These are phyloP conservation scores for Alternaria brassicae DNA, from an alignment of 2,329 filamentous ascomycete genomes.

Conservation along the genomic window DNA sequence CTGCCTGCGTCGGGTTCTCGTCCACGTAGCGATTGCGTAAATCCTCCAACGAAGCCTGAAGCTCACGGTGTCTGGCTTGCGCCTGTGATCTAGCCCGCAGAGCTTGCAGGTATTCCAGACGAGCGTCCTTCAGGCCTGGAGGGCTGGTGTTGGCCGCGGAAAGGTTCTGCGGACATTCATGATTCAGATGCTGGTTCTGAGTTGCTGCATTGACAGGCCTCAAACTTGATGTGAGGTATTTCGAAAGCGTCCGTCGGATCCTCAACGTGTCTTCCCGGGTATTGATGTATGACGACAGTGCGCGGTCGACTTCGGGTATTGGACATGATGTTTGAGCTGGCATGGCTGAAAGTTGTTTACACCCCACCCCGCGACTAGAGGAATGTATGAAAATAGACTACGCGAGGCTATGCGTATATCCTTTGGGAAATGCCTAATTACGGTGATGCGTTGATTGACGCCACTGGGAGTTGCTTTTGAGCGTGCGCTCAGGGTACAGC, in stretches of 20 bases:
- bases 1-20: conserved; percentile 39
- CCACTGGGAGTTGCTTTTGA: not conserved
- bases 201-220: conserved; percentile 35
- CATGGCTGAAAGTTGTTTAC: conserved; percentile 20
- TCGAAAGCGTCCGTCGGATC: conserved; percentile 45
- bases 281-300: conserved; percentile 47
- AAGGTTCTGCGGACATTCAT: conserved; percentile 37
- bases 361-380: not conserved
- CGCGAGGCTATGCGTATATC: not conserved
- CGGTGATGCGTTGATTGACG: not conserved
- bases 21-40: conserved; percentile 33
- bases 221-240: conserved; percentile 41
- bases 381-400: not conserved
- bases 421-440: not conserved
- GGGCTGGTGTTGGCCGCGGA: conserved; percentile 36
- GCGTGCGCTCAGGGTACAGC: not conserved
- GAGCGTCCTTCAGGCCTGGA: conserved; percentile 52
- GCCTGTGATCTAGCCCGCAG: conserved; percentile 54
- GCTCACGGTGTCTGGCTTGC: conserved; percentile 48
- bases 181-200: conserved; percentile 43
- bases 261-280: conserved; percentile 47
- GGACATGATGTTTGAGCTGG: conserved; percentile 43
- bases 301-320: conserved; percentile 47
- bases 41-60: conserved; percentile 42
- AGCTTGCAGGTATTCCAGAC: conserved; percentile 56